These are phyloP conservation scores for Penicillium oxalicum DNA, from an alignment of 2,329 filamentous ascomycete species.

Conservation along the genomic window DNA sequence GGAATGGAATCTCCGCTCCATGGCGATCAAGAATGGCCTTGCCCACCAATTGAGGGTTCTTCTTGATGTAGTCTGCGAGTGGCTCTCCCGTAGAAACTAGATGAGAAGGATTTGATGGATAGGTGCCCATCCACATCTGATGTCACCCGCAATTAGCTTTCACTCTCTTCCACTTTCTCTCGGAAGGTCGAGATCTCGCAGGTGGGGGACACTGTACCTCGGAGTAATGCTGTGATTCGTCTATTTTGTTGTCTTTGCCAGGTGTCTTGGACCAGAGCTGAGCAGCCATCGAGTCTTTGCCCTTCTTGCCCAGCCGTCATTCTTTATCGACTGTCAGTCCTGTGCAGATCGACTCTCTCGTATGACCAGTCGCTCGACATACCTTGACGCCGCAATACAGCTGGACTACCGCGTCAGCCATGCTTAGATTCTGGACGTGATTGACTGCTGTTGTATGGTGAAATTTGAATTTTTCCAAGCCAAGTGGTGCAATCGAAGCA, in stretches of 20 bases:
- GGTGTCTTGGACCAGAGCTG: constrained; percentile 60
- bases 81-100: constrained; percentile 57
- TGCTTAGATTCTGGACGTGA: constrained; percentile 18
- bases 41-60: constrained; percentile 60
- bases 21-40: constrained; percentile 56
- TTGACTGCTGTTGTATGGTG: background rate
- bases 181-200: no score
- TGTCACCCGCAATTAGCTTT: background rate
- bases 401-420: constrained; percentile 49
- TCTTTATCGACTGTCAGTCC: constrained; percentile 28
- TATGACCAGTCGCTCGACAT: background rate
- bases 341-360: background rate
- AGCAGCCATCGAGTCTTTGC: constrained; percentile 60
- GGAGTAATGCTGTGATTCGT: constrained; percentile 59
- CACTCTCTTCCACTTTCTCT: background rate
- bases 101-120: constrained; percentile 63
- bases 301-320: constrained; percentile 67
- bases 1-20: constrained; percentile 61
- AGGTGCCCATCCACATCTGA: constrained; percentile 70
- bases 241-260: constrained; percentile 53
- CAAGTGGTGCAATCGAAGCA: background rate
- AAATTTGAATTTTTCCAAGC: background rate
- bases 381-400: constrained; percentile 51
- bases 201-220: constrained; percentile 39
- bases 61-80: constrained; percentile 59